Conservation (phyloP, 768 basidiomycete species). For the Serendipita vermifera region DNA sequence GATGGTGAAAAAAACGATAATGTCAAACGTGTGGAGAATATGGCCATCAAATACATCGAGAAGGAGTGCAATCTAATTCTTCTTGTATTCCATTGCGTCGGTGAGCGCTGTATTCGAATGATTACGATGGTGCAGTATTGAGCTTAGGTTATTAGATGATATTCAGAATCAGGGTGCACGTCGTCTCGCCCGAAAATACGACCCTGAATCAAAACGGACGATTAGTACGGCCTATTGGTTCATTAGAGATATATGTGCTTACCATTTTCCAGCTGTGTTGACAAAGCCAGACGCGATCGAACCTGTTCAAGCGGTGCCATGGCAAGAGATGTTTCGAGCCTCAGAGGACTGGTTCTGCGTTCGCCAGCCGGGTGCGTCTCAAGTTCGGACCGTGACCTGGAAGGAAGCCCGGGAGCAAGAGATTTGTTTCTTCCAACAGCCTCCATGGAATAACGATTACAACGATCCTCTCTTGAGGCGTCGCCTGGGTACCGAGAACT, state of each 20-base stretch:
- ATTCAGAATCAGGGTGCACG: neutral
- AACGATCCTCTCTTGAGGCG: neutral
- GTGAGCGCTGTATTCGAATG: neutral
- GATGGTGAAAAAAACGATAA: neutral
- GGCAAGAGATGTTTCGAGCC: neutral
- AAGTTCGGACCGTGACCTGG: neutral
- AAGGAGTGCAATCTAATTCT: neutral
- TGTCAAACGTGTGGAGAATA: neutral
- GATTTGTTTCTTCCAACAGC: neutral
- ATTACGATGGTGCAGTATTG: neutral
- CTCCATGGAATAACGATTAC: neutral
- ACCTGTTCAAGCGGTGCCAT: neutral
- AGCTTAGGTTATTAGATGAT: neutral
- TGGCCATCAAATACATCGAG: neutral
- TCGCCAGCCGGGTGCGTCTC: neutral
- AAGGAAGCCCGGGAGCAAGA: neutral
- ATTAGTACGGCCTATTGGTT: neutral
- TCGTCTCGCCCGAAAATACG: neutral
- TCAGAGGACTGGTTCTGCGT: neutral
- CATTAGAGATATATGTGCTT: neutral
- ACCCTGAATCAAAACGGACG: neutral
- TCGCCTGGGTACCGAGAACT: neutral
- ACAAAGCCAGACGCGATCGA: neutral
- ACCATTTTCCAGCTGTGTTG: neutral
- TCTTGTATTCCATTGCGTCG: neutral